Evolutionary conservation across 1,139 yeast species (phyloP).

Genomic region (Debaryomyces robertsiae): DNA sequence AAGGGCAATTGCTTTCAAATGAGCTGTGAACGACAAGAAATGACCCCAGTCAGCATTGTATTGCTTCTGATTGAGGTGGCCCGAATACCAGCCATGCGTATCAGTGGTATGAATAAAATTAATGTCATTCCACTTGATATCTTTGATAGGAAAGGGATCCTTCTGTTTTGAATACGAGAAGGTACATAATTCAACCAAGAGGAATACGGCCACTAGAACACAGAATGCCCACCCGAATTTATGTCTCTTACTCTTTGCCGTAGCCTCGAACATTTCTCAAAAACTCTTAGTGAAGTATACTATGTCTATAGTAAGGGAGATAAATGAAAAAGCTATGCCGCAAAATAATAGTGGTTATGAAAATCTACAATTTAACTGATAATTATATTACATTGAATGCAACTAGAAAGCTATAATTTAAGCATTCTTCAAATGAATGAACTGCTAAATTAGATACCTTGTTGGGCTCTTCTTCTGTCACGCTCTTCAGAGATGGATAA

Average conservation of each 20-base stretch:
- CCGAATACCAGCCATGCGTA: constrained; percentile 94
- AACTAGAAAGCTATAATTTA: constrained; percentile 10
- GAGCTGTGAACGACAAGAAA: constrained; percentile 66
- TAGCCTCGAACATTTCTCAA: too few relatives aligned
- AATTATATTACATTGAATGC: constrained; percentile 12
- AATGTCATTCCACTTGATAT: constrained; percentile 64
- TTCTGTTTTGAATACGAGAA: neutral
- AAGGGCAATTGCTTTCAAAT: constrained; percentile 50
- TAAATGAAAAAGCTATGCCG: too few relatives aligned
- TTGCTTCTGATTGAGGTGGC: constrained; percentile 74
- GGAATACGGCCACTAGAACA: neutral
- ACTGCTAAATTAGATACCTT: constrained; percentile 36
- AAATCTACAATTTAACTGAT: neutral
- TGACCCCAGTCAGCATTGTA: constrained; percentile 95
- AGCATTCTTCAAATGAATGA: constrained; percentile 3
- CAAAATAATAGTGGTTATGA: neutral
- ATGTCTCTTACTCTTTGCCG: neutral
- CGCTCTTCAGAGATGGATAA: constrained; percentile 98
- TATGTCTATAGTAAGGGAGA: too few relatives aligned
- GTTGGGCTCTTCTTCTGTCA: constrained; percentile 95
- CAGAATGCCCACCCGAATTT: neutral
- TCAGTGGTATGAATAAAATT: constrained; percentile 93
- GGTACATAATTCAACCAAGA: neutral
- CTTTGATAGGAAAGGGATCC: constrained; percentile 30
- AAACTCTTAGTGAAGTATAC: neutral